Base-by-base conservation (phyloP, 495 filamentous ascomycete genomes). In the Margaritispora aquatica region DNA sequence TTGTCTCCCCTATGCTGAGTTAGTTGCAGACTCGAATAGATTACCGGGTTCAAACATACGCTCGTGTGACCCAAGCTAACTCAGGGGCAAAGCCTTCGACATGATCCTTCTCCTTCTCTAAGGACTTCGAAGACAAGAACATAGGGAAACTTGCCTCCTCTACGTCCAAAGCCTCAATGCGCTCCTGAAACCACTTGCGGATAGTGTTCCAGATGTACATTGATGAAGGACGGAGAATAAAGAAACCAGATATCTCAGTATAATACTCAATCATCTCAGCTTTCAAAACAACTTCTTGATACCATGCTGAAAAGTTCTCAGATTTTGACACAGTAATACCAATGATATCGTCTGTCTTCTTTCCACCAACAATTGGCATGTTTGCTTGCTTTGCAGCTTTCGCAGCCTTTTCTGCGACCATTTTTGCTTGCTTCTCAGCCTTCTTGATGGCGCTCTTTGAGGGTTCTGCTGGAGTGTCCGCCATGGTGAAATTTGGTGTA, bases 41-140 rank as follows among this genome's bases (percentile, higher is more conserved):
- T 20, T 8, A 8, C 7, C 22, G 38, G 22, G 57, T 23, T 27
- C 50, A 34, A 54, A 72, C 85, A 75, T 80, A 92, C 86, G 90
- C 92, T 73, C 94, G 90, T 27, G 95, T 97, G 38, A 99, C 95
- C 94, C 94, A 97, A 54, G 95, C 95, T 61, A 99, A 87, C 74
- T 99, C 94, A 52, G 94, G 91, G 57, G 92, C 93, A 72, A 97
- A 97, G 24, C 95, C 95, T 73, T 98, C 92, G 57, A 98, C 87
- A 69, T 98, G 95, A 59, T 90, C 89, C 80, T 97, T 97, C 76
- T 97, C 95, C 64, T 87, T 84, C 76, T 97, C 84, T 64, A 99
- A 75, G 11, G 92, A 90, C 74, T 92, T 93, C 63, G 88, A 78
- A 2, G 89, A 92, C 58, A 97, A 84, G 72, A 98, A 97, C 73